phyloP scores from a whole-genome alignment of 2,329 filamentous ascomycete genomes.

The Lasiodiplodia citricola region DNA sequence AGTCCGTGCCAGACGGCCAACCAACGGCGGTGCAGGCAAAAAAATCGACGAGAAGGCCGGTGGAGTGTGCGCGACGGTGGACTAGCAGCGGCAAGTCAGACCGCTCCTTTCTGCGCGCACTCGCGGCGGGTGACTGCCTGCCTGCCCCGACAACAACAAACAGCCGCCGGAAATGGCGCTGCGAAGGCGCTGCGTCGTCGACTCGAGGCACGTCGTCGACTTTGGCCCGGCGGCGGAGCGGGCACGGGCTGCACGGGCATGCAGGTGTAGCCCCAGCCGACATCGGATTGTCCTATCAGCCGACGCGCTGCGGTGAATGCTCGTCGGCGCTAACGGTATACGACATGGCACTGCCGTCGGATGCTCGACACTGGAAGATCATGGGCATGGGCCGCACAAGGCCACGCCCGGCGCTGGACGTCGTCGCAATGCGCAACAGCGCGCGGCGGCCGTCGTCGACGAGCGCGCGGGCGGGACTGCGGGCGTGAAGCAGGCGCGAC shows the following conservation, averaged over 20 bases:
- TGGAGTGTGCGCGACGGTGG: constrained; percentile 10
- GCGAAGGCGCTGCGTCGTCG: neutral
- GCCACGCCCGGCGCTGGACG: neutral
- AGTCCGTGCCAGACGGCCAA: constrained; percentile 18
- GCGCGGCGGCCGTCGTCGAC: neutral
- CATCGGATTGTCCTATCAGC: constrained; percentile 25
- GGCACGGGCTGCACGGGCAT: constrained; percentile 15
- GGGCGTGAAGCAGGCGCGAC: neutral
- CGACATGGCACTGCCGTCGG: constrained; percentile 17
- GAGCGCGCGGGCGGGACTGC: neutral
- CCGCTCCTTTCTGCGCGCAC: neutral
- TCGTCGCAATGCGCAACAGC: too few relatives aligned
- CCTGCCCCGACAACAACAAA: neutral
- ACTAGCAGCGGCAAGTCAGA: constrained; percentile 3
- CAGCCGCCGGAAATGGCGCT: neutral
- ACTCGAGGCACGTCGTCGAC: constrained; percentile 7
- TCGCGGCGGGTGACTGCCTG: neutral
- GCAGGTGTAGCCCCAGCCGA: constrained; percentile 21
- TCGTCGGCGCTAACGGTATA: constrained; percentile 18
- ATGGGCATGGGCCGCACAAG: constrained; percentile 7
- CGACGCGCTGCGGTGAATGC: constrained; percentile 7
- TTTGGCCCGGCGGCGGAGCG: constrained; percentile 9
- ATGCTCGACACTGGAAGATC: constrained; percentile 21
- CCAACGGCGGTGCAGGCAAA: constrained; percentile 8
- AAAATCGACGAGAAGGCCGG: neutral